Conservation (phyloP, 768 basidiomycete species). For the Cyclocybe cylindracea region DNA sequence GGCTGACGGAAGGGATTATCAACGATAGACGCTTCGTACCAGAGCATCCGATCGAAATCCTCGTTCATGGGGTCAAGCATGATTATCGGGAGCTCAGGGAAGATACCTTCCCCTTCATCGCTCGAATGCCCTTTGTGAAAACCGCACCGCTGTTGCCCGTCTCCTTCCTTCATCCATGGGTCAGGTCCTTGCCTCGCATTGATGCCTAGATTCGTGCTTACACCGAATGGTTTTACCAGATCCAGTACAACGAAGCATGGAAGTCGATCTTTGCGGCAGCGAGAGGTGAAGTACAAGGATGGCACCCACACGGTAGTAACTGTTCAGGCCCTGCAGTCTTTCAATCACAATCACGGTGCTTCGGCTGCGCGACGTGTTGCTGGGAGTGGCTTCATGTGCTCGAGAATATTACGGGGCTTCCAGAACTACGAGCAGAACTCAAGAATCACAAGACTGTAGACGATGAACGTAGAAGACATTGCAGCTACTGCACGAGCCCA, state of each 20-base stretch:
- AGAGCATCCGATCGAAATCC: constrained; percentile 10
- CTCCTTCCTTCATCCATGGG: neutral
- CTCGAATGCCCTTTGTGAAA: neutral
- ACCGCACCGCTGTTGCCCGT: neutral
- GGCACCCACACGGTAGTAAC: too few relatives aligned
- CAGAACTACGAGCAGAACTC: too few relatives aligned
- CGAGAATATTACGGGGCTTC: too few relatives aligned
- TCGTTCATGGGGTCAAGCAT: constrained; percentile 15
- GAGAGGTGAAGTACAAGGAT: too few relatives aligned
- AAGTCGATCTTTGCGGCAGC: neutral
- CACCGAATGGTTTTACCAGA: neutral
- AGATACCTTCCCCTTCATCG: neutral
- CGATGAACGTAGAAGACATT: too few relatives aligned
- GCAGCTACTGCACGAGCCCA: too few relatives aligned
- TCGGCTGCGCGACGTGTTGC: too few relatives aligned
- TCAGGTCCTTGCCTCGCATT: neutral
- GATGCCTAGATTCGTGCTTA: too few relatives aligned
- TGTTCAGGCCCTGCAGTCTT: too few relatives aligned
- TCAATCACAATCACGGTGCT: too few relatives aligned
- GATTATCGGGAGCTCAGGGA: constrained; percentile 9
- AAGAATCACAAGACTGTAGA: too few relatives aligned
- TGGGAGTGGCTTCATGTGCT: too few relatives aligned
- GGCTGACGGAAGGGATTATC: neutral
- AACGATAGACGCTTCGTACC: constrained; percentile 4
- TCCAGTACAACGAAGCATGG: constrained; percentile 4